Percentiles rank a stretch among this genome's conserved stretches.
These are phyloP conservation scores for Serendipita sp. DNA, from an alignment of 768 basidiomycete genomes.

Conservation along the genomic window DNA sequence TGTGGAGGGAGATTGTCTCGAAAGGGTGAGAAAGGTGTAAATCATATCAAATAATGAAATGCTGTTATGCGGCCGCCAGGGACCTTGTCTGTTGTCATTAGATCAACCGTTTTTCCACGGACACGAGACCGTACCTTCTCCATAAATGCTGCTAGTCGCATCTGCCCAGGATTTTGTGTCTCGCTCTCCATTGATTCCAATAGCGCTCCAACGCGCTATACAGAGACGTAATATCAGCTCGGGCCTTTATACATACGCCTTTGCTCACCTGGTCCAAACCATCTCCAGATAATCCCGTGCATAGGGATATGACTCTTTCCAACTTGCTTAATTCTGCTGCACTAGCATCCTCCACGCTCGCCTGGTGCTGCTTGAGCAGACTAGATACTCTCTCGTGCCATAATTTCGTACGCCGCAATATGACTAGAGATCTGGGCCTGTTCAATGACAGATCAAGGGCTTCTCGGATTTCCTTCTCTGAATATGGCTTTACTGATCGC, in stretches of 20 bases:
- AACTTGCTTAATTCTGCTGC: constrained; percentile 81
- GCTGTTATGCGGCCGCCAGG: neutral
- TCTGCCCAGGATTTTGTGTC: constrained; percentile 62
- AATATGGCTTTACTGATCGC: neutral
- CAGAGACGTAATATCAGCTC: constrained; percentile 10
- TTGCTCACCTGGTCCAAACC: constrained; percentile 77
- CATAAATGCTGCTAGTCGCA: constrained; percentile 80
- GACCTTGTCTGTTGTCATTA: neutral
- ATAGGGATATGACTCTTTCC: constrained; percentile 78
- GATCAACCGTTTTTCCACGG: neutral
- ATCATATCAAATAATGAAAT: neutral
- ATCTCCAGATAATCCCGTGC: constrained; percentile 72
- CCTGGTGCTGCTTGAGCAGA: constrained; percentile 56
- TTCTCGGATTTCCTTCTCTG: neutral
- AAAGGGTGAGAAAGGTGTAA: neutral
- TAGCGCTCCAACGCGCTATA: constrained; percentile 68
- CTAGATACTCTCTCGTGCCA: constrained; percentile 76
- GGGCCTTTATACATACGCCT: constrained; percentile 4
- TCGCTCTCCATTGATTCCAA: constrained; percentile 83
- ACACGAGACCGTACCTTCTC: constrained; percentile 44
- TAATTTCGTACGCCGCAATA: constrained; percentile 55
- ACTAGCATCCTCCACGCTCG: constrained; percentile 32
- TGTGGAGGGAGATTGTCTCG: neutral
- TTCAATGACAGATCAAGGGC: constrained; percentile 20
- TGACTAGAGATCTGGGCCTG: constrained; percentile 43